Evolutionary conservation across 352 stramenopile species (phyloP), one percentile per base, ranked within the genome.

Genomic region (Phytophthora melonis): DNA sequence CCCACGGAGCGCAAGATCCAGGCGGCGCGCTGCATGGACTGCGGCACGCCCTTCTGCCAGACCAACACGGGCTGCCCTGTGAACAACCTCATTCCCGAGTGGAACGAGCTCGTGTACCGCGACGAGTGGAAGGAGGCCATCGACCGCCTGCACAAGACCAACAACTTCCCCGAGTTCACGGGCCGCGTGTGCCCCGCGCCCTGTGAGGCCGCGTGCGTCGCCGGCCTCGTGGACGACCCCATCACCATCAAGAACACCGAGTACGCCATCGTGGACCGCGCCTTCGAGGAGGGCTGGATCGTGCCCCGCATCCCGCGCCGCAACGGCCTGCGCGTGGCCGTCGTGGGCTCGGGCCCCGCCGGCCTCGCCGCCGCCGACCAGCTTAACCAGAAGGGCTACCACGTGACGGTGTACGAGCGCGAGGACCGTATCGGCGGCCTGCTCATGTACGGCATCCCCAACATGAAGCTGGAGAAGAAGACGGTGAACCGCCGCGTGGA

Each of bases 171-270:
- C 13, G 97, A 99, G 84, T 99, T 99, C 75, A 99, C 97, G 1
- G 97, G 97, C 68, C 89, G 97, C 64, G 97, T 99, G 16, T 99
- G 97, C 74, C 97, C 97, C 13, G 97, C 97, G 61, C 97, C 97
- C 6, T 99, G 97, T 67, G 97, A 99, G 74, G 93, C 93, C 14
- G 96, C 93, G 3, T 99, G 97, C 69, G 97, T 99, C 3, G 96
- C 97, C 11, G 97, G 97, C 5, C 86, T 99, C 23, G 88, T 99
- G 25, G 97, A 99, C 79, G 87, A 96, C 52, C 96, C 97, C 52
- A 93, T 99, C 36, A 99, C 97, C 7, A 99, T 99, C 83, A 99
- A 99, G 83, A 99, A 99, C 84, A 99, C 98, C 66, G 97, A 99
- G 88, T 99, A 99, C 84, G 89, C 96, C 16, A 99, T 99, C 82